These are phyloP conservation scores for Ogataea pignaliae DNA, from an alignment of 805 yeast genomes.

Conservation along the genomic window DNA sequence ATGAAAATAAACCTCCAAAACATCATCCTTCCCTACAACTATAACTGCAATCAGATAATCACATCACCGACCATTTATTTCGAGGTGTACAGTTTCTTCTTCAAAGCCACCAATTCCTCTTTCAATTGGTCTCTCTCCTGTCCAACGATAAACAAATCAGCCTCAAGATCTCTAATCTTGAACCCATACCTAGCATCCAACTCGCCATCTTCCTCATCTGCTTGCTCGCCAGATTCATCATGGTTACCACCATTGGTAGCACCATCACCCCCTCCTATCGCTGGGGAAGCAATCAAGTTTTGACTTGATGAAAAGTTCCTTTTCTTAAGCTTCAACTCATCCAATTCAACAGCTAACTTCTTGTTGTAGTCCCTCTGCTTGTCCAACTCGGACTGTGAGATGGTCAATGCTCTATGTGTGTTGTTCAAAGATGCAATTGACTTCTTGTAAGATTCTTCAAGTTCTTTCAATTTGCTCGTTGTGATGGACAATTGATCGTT, in stretches of 20 bases:
- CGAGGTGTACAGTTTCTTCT: constrained; percentile 45
- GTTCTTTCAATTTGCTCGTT: constrained; percentile 21
- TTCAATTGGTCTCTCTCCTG: constrained; percentile 82
- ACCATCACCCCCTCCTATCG: not conserved
- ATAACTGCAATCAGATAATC: too few species aligned
- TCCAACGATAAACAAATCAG: constrained; percentile 72
- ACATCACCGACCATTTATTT: not conserved
- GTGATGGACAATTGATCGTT: constrained; percentile 26
- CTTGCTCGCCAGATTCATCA: constrained; percentile 12
- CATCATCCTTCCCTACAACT: too few species aligned
- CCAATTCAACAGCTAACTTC: constrained; percentile 58
- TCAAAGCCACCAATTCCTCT: constrained; percentile 52
- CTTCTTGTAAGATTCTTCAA: constrained; percentile 66
- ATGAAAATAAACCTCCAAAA: too few species aligned
- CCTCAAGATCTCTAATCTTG: constrained; percentile 77
- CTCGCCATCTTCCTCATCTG: constrained; percentile 26
- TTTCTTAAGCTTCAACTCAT: constrained; percentile 52
- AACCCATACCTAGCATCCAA: constrained; percentile 59
- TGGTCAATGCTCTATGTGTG: constrained; percentile 67
- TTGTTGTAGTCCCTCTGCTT: constrained; percentile 54
- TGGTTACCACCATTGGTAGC: not conserved
- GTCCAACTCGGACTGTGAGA: constrained; percentile 68
- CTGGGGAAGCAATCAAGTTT: constrained; percentile 1
- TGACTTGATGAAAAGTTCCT: constrained; percentile 14
- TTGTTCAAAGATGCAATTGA: constrained; percentile 69